Conservation (phyloP, 768 basidiomycete species). For the Kwoniella europaea region DNA sequence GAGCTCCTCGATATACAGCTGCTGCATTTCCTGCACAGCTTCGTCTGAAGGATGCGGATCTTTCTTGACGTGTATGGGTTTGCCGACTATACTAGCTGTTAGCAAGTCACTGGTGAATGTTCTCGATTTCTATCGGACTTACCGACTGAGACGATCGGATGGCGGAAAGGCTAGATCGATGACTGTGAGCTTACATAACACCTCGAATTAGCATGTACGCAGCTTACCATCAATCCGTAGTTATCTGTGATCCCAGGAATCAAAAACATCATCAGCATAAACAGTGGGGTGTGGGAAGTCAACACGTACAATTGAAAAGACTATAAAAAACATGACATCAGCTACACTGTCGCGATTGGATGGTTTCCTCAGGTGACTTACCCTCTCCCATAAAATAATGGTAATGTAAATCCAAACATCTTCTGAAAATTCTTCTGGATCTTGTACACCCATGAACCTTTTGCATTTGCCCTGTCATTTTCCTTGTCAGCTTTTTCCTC, state of each 20-base stretch:
- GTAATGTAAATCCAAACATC: constrained; percentile 92
- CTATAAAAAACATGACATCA: constrained; percentile 29
- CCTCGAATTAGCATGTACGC: not conserved
- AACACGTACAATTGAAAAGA: constrained; percentile 79
- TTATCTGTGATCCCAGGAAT: constrained; percentile 68
- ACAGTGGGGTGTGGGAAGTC: not conserved
- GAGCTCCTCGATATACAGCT: constrained; percentile 87
- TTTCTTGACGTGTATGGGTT: constrained; percentile 79
- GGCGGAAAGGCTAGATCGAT: constrained; percentile 76
- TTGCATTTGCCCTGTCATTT: constrained; percentile 69
- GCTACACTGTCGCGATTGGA: not conserved
- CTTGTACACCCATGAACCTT: constrained; percentile 82
- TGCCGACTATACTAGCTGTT: constrained; percentile 68
- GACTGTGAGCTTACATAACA: constrained; percentile 6
- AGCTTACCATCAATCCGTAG: constrained; percentile 72
- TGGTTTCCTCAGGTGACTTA: constrained; percentile 31
- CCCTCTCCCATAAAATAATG: constrained; percentile 96
- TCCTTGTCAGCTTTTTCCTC: not conserved
- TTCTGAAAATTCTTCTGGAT: constrained; percentile 90
- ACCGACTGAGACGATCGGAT: constrained; percentile 95
- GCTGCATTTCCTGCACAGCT: constrained; percentile 77
- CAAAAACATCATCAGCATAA: not conserved
- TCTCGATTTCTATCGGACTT: constrained; percentile 55
- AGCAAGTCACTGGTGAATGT: not conserved
- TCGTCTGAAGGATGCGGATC: constrained; percentile 81